Evolutionary conservation across 768 basidiomycete genomes (phyloP), one percentile per base, ranked within the genome.

Genomic region (Mycena rebaudengoi): DNA sequence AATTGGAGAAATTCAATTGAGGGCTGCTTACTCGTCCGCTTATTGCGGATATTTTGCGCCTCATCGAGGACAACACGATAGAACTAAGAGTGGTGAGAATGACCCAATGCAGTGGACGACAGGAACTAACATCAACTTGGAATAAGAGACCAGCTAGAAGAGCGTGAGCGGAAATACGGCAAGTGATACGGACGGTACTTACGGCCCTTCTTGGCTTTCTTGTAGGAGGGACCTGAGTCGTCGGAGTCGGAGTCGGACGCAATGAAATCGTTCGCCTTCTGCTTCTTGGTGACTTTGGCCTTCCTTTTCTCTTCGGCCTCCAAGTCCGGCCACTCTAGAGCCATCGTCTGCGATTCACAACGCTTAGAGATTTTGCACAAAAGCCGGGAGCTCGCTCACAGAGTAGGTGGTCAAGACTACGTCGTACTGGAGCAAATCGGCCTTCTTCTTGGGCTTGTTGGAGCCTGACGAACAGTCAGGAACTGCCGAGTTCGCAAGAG

Each of bases 321-420:
- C 16, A 73, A 75, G 63, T 88, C 87, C 0, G 83, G 86, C 86
- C 86, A 89, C 72, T 89, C 86, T 16, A 76, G 62, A 8, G 85
- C 80, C 75, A 88, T 82, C 0, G 87, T 88, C 86, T 88, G 57
- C 12, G 44, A 35, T 39, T 21, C 8, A 33, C 35, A 35, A 41
- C 14, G 3, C 39, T 13, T 21, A 12, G 29, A 11, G 32, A 41
- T 10, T 32, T 18, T 21, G 23, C 29, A 45, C 1, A 6, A 33
- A 11, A 13, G 33, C 21, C 23, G 32, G 37, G 14, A 20, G 1
- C 30, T 23, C 46, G 23, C 77, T 10, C 67, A 85, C 85, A 7
- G 74, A 72, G 62, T 77, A 85, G 1, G 85, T 86, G 1, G 90
- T 91, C 33, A 91, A 66, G 10, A 92, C 85, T 5, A 91, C 79